phyloP scores from a whole-genome alignment of 495 filamentous ascomycete species.

The Thermochaetoides thermophila region DNA sequence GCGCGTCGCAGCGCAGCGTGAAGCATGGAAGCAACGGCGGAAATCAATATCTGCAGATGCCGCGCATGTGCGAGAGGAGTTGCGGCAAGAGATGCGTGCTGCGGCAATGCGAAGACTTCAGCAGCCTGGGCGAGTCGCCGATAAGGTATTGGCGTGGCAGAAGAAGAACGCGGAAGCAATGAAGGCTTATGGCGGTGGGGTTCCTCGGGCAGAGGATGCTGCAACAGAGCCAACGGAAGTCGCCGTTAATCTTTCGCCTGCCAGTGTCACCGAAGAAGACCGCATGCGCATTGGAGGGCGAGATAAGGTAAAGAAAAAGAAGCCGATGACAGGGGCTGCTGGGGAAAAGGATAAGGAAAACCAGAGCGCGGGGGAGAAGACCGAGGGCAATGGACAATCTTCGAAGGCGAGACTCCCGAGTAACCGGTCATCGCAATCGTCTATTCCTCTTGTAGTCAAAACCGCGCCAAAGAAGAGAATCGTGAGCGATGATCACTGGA shows the following conservation, averaged over 20 bases:
- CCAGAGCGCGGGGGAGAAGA: conserved; percentile 11
- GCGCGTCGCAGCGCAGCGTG: conserved; percentile 26
- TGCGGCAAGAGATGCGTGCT: conserved; percentile 35
- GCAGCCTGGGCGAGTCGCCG: conserved; percentile 40
- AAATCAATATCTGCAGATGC: conserved; percentile 27
- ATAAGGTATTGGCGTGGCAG: conserved; percentile 65
- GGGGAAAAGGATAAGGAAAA: conserved; percentile 13
- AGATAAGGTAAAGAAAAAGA: conserved; percentile 21
- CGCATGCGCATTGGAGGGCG: conserved; percentile 32
- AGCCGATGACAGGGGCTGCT: conserved; percentile 13
- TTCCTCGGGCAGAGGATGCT: conserved; percentile 23
- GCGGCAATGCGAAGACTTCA: conserved; percentile 31
- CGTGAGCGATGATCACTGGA: conserved; percentile 70
- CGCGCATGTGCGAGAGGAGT: conserved; percentile 21
- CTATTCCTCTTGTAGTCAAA: conserved; percentile 15
- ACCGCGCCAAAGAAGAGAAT: conserved; percentile 55
- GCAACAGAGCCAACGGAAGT: conserved; percentile 31
- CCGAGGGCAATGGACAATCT: conserved; percentile 14
- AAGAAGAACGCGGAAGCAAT: conserved; percentile 46
- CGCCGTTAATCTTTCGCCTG: conserved; percentile 26
- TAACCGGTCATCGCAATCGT: too few species aligned
- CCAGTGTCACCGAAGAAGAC: conserved; percentile 36
- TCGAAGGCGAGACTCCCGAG: background rate
- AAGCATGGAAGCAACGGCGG: conserved; percentile 24
- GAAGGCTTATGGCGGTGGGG: conserved; percentile 18